Conservation (phyloP, 306 rosid species). For the Carpinus fangiana region DNA sequence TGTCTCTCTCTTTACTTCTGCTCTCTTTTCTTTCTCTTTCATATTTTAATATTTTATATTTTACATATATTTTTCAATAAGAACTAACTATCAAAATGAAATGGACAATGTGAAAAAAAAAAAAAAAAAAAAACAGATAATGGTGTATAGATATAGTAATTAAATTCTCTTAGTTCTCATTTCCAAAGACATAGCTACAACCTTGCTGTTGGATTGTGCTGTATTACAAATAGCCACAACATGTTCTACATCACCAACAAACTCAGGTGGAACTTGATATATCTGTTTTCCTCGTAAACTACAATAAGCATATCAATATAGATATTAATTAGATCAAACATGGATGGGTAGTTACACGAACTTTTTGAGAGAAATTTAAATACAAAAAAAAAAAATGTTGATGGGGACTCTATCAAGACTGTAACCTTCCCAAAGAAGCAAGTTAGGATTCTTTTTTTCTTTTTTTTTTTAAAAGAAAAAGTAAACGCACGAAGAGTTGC, state of each 20-base stretch:
- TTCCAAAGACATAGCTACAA: constrained; percentile 29
- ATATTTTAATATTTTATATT: too few relatives aligned
- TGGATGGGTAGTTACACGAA: constrained; percentile 15
- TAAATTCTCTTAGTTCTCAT: constrained; percentile 7
- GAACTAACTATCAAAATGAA: constrained; percentile 13
- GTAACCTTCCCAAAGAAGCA: background rate
- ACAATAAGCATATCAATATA: constrained; percentile 35
- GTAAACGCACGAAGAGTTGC: too few relatives aligned
- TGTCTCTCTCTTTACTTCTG: too few relatives aligned
- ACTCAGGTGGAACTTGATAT: constrained; percentile 67
- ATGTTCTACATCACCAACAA: constrained; percentile 70
- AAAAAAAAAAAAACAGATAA: too few relatives aligned
- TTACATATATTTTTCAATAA: background rate
- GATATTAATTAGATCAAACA: constrained; percentile 23
- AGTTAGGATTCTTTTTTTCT: background rate
- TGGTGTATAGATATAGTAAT: background rate
- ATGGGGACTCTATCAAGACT: background rate
- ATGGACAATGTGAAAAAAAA: background rate
- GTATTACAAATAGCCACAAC: constrained; percentile 73
- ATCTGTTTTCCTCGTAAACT: constrained; percentile 86
- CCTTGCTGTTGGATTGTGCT: constrained; percentile 63
- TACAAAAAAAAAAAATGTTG: background rate
- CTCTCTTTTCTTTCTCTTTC: too few relatives aligned
- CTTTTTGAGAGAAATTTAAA: constrained; percentile 5
- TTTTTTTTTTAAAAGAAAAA: background rate